A percentile compares a stretch with the other conserved stretches of the same genome.
Evolutionary conservation across 1,139 yeast species (phyloP).

Genomic region (Geotrichum europaeum): DNA sequence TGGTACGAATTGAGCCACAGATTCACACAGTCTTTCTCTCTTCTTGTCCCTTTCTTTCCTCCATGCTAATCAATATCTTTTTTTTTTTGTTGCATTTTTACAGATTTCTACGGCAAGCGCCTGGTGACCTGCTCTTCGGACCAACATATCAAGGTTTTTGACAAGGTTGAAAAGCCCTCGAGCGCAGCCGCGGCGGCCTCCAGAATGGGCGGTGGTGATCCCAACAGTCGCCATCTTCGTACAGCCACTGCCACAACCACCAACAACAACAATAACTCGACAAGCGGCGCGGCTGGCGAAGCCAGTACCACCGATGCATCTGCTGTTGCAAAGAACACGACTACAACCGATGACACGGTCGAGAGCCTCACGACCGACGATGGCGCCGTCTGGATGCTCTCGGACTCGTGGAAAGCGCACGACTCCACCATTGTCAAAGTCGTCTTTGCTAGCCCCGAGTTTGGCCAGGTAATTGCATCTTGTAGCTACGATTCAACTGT

Average conservation of each 20-base stretch:
- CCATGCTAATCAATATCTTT: background rate
- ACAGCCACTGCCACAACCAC: slow-evolving; percentile 5
- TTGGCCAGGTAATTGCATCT: slow-evolving; percentile 78
- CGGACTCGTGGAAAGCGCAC: slow-evolving; percentile 93
- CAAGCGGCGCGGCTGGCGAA: background rate
- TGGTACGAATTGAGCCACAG: slow-evolving; percentile 36
- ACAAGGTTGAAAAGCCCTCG: slow-evolving; percentile 40
- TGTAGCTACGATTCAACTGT: slow-evolving; percentile 88
- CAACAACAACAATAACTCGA: slow-evolving; percentile 12
- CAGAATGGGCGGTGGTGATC: background rate
- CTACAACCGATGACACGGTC: background rate
- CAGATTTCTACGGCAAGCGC: slow-evolving; percentile 70
- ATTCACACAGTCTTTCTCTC: no score
- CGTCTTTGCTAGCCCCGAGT: slow-evolving; percentile 93
- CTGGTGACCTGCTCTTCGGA: slow-evolving; percentile 91
- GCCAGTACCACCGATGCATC: background rate
- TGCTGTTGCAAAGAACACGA: background rate
- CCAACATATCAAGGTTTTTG: slow-evolving; percentile 84
- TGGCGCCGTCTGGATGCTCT: slow-evolving; percentile 59
- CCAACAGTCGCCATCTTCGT: background rate
- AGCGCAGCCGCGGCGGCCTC: slow-evolving; percentile 27
- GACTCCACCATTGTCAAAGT: slow-evolving; percentile 79
- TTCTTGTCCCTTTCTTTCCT: background rate
- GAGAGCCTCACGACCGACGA: slow-evolving; percentile 16
- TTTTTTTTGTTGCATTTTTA: background rate